Evolutionary conservation across 805 yeast genomes (phyloP).

Genomic region (Spencermartinsiella europaea): DNA sequence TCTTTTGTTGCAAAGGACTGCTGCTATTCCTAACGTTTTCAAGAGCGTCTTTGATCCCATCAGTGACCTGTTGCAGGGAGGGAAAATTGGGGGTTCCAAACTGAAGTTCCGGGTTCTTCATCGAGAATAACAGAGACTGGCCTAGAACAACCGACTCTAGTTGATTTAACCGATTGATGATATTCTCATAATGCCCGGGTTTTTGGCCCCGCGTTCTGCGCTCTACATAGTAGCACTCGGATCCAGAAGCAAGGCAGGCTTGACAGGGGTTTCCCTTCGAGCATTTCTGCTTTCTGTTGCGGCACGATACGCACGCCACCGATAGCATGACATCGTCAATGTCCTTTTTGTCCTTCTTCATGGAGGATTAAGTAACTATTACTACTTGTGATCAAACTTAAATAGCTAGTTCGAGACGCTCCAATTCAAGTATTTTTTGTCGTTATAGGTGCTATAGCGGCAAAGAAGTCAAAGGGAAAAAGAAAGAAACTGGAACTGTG

Average conservation of each 20-base stretch:
- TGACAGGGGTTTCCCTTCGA: constrained; percentile 14
- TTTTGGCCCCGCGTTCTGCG: constrained; percentile 8
- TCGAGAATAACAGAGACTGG: constrained; percentile 11
- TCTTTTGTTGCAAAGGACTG: too few relatives aligned
- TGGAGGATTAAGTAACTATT: too few relatives aligned
- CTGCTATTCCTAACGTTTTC: not conserved
- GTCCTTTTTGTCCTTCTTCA: not conserved
- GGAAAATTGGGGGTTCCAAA: not conserved
- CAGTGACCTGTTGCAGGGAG: not conserved
- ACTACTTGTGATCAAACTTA: too few relatives aligned
- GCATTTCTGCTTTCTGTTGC: constrained; percentile 14
- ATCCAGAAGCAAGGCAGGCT: constrained; percentile 7
- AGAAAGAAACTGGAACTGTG: too few relatives aligned
- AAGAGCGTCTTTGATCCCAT: not conserved
- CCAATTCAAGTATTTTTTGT: too few relatives aligned
- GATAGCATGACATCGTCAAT: not conserved
- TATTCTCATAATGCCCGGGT: constrained; percentile 7
- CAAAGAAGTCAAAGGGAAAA: too few relatives aligned
- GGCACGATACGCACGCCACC: constrained; percentile 13
- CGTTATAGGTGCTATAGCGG: too few relatives aligned
- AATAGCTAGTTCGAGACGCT: too few relatives aligned
- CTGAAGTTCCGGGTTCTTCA: constrained; percentile 4
- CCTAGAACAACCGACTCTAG: constrained; percentile 13
- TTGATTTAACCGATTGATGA: constrained; percentile 8
- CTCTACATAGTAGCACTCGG: constrained; percentile 11